A percentile compares a stretch with the other conserved stretches of the same genome.
phyloP scores from a whole-genome alignment of 345 rosid species.

The Garcia nutans region DNA sequence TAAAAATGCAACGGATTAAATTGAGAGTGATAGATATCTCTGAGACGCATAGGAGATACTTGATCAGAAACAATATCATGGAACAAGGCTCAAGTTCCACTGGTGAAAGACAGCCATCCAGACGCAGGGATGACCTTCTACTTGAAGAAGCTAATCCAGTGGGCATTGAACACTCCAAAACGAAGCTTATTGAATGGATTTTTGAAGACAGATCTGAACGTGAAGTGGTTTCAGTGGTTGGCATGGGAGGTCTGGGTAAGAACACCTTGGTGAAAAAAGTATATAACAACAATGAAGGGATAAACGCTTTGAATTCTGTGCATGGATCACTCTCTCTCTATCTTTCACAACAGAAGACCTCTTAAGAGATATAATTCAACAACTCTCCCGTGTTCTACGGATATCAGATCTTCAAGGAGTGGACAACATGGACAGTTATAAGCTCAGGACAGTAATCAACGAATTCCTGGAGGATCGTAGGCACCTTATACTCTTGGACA shows the following conservation, averaged over 20 bases:
- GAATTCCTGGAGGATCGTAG: background rate
- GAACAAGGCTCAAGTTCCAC: constrained; percentile 9
- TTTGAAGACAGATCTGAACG: constrained; percentile 6
- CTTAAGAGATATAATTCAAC: background rate
- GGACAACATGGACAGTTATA: background rate
- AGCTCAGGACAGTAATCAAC: background rate
- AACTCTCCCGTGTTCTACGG: background rate
- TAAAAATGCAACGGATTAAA: constrained; percentile 21
- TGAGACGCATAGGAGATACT: constrained; percentile 16
- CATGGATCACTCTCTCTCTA: background rate
- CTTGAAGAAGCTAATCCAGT: constrained; percentile 23
- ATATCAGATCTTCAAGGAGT: background rate
- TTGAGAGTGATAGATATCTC: constrained; percentile 9
- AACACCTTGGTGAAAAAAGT: constrained; percentile 22
- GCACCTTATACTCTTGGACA: background rate
- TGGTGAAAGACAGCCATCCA: background rate
- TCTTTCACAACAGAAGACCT: background rate
- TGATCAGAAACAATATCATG: constrained; percentile 16
- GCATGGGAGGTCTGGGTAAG: constrained; percentile 32
- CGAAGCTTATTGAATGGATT: constrained; percentile 21
- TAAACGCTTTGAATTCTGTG: constrained; percentile 15
- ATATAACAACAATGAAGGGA: constrained; percentile 17
- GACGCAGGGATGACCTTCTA: background rate
- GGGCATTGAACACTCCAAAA: constrained; percentile 34
- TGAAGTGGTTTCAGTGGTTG: constrained; percentile 20